Base-by-base conservation (phyloP, 805 yeast species). In the Yamadazyma laniorum region DNA sequence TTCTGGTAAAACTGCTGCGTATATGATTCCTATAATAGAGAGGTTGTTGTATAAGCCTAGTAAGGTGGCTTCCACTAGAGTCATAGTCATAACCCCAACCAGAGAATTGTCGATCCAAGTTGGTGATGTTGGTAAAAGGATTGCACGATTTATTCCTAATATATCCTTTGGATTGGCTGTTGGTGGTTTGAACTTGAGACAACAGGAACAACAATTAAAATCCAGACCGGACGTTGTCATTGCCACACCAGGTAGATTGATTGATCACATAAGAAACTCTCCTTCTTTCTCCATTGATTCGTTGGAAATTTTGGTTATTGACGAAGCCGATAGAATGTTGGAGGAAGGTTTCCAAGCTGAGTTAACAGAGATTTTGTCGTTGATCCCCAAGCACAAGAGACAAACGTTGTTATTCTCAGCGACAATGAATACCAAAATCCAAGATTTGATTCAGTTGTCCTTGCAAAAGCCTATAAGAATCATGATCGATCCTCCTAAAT, bases 1-100 rank as follows among this genome's bases (percentile, higher is more conserved):
- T 69, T 91, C 98, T 15, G 99, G 99, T 76, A 93, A 93, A 61
- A 93, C 99, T 17, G 99, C 97, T 2, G 99, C 99, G 1, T 93
- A 88, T 59, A 82, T 93, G 83, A 85, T 93, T 39, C 99, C 99
- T 11, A 87, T 90, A 31, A 79, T 93, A 44, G 99, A 93, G 65
- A 80, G 99, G 65, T 70, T 93, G 25, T 65, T 93, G 21, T 91
- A 82, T 65, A 86, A 93, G 52, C 96, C 98, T 9, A 74, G 86
- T 37, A 85, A 85, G 53, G 66, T 85, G 4, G 83, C 96, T 1
- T 77, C 95, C 1, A 90, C 98, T 2, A 77, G 97, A 58, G 99
- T 93, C 14, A 75, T 93, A 29, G 86, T 93, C 6, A 69, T 93
- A 43, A 78, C 96, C 0, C 99, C 99, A 32, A 93, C 99, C 26